Percentiles rank a stretch among this genome's conserved stretches.
Evolutionary conservation across 129 eudicot species (phyloP).

Genomic region (Flaveria trinervia): DNA sequence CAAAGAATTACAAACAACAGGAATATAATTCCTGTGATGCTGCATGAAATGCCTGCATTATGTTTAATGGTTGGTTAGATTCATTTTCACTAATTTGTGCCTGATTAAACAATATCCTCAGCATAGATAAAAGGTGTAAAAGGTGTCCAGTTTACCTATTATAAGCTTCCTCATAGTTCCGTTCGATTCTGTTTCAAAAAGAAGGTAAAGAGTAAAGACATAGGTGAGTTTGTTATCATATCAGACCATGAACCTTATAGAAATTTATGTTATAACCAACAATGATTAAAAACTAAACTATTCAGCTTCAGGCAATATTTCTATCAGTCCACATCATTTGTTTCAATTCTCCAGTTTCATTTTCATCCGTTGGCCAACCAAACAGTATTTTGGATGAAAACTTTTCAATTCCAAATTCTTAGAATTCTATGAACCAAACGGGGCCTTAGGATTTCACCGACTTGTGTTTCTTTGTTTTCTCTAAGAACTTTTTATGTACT

Average conservation of each 20-base stretch:
- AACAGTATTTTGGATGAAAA: too few species aligned
- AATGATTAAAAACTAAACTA: not conserved
- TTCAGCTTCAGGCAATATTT: not conserved
- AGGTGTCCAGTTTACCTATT: conserved; percentile 5
- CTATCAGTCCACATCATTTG: not conserved
- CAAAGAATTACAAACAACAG: not conserved
- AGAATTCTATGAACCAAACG: too few species aligned
- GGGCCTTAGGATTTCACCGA: too few species aligned
- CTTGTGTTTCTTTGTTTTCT: too few species aligned
- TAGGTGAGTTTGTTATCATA: not conserved
- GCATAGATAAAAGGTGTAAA: not conserved
- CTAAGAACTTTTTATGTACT: too few species aligned
- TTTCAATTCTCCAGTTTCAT: not conserved
- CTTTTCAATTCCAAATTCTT: too few species aligned
- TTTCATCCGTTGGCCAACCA: too few species aligned
- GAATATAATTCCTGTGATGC: conserved; percentile 11
- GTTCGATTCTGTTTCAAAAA: conserved; percentile 2
- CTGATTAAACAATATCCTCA: not conserved
- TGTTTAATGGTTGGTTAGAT: not conserved
- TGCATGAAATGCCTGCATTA: conserved; percentile 14
- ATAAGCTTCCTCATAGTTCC: conserved; percentile 9
- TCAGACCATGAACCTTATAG: not conserved
- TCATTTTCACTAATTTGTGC: not conserved
- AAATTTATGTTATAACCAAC: not conserved
- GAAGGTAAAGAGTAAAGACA: not conserved